These are phyloP conservation scores for Phallus indusiatus DNA, from an alignment of 768 basidiomycete species.

Conservation along the genomic window DNA sequence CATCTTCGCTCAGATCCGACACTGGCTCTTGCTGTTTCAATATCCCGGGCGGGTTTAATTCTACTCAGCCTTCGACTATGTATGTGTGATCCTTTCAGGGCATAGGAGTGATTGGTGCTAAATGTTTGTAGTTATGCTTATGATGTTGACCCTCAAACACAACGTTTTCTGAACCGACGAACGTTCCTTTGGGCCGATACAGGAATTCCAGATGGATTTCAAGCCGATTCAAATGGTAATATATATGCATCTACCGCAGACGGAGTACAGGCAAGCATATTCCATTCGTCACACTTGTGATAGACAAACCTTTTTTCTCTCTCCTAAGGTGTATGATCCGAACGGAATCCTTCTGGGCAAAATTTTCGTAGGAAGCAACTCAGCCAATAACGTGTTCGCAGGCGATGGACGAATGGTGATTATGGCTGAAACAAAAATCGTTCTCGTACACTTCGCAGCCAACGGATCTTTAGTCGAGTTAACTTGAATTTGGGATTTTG, in stretches of 20 bases:
- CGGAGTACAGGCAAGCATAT: slow-evolving; percentile 42
- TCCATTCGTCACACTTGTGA: background rate
- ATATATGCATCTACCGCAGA: slow-evolving; percentile 61
- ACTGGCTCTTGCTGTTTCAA: background rate
- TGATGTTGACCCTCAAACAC: slow-evolving; percentile 49
- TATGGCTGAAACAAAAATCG: slow-evolving; percentile 30
- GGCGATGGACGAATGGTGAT: slow-evolving; percentile 30
- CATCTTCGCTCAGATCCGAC: background rate
- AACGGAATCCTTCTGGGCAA: slow-evolving; percentile 56
- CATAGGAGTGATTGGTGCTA: background rate
- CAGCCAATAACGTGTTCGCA: slow-evolving; percentile 33
- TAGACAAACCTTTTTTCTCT: background rate
- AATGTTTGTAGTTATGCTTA: slow-evolving; percentile 48
- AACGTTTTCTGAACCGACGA: slow-evolving; percentile 48
- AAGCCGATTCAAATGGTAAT: slow-evolving; percentile 54
- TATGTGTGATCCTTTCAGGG: slow-evolving; percentile 23
- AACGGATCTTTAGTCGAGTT: background rate
- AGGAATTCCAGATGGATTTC: slow-evolving; percentile 54
- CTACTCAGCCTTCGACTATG: slow-evolving; percentile 61
- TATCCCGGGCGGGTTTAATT: slow-evolving; percentile 31
- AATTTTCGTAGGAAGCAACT: slow-evolving; percentile 39
- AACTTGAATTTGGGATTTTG: no score
- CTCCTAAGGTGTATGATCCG: slow-evolving; percentile 40
- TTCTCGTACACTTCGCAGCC: slow-evolving; percentile 28
- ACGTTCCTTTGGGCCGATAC: slow-evolving; percentile 60